A percentile compares a stretch with the other conserved stretches of the same genome.
Conservation (phyloP, 2,329 filamentous ascomycete genomes). For the Aphanoascus verrucosus region DNA sequence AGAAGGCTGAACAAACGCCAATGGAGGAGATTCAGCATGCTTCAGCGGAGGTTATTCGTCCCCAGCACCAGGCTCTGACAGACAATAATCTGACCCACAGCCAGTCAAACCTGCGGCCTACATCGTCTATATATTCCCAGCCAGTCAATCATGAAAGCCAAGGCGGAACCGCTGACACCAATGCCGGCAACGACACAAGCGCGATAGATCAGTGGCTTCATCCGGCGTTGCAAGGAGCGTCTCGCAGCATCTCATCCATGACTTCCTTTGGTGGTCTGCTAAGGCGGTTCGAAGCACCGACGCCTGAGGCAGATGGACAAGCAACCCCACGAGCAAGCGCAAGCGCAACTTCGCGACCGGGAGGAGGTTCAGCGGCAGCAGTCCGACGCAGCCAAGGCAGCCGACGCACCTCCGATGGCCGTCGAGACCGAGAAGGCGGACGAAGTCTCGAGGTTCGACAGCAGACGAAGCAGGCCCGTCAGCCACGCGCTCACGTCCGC, state of each 20-base stretch:
- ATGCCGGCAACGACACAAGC: neutral
- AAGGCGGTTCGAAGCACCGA: neutral
- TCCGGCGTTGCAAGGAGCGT: neutral
- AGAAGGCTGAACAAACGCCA: too few relatives aligned
- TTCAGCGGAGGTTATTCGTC: too few relatives aligned
- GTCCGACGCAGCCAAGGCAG: too few relatives aligned
- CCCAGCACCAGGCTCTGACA: neutral
- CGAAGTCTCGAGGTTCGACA: too few relatives aligned
- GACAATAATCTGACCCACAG: neutral
- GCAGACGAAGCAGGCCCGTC: too few relatives aligned
- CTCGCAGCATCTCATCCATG: neutral
- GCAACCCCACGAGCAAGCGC: too few relatives aligned
- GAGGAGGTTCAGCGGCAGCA: too few relatives aligned
- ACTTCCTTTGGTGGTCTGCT: slow-evolving; percentile 9
- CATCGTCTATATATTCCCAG: slow-evolving; percentile 10
- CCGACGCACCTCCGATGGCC: too few relatives aligned
- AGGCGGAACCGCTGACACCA: neutral
- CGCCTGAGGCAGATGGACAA: neutral
- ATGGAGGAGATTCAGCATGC: neutral
- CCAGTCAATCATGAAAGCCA: neutral
- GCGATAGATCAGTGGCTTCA: neutral
- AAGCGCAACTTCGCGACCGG: too few relatives aligned
- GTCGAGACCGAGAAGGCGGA: too few relatives aligned
- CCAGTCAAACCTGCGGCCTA: neutral
- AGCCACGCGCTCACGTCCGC: too few relatives aligned